A percentile compares a stretch with the other conserved stretches of the same genome.
These are phyloP conservation scores for Mycena vitilis DNA, from an alignment of 768 basidiomycete genomes.

Conservation along the genomic window DNA sequence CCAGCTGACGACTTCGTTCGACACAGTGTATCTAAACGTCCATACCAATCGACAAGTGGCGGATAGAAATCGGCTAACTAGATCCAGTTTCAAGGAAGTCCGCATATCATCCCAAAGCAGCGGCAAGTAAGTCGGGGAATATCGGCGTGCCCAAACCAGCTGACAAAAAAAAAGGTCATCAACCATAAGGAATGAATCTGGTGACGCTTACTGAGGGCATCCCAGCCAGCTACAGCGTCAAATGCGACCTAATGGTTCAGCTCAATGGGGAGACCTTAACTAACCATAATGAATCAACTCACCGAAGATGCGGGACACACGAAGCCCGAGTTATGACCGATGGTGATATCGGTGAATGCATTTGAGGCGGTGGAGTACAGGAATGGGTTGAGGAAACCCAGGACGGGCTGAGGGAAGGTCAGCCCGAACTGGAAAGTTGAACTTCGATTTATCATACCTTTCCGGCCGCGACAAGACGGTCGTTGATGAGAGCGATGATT, in stretches of 20 bases:
- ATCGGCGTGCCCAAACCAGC: constrained; percentile 14
- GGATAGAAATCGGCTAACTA: too few species aligned
- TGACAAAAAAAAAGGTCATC: neutral
- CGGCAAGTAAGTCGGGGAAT: constrained; percentile 7
- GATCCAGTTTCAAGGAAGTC: too few species aligned
- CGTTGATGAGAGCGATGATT: constrained; percentile 17
- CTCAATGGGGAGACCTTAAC: neutral
- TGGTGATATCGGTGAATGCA: constrained; percentile 5
- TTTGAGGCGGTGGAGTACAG: neutral
- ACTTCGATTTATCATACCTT: neutral
- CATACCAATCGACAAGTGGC: neutral
- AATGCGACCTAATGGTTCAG: neutral
- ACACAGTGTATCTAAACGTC: too few species aligned
- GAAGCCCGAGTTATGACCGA: constrained; percentile 14
- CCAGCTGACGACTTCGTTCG: too few species aligned
- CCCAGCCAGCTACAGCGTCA: constrained; percentile 11
- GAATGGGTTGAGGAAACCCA: constrained; percentile 10
- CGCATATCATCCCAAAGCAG: constrained; percentile 1
- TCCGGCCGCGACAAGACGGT: neutral
- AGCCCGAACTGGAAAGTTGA: too few species aligned
- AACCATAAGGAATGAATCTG: too few species aligned
- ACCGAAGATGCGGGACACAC: constrained; percentile 17
- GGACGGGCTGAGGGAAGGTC: neutral
- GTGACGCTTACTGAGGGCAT: neutral
- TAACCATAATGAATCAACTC: neutral